Evolutionary conservation across 176 grass and related monocot genomes (phyloP), one percentile per base, ranked within the genome.

Genomic region (Chloris gayana): DNA sequence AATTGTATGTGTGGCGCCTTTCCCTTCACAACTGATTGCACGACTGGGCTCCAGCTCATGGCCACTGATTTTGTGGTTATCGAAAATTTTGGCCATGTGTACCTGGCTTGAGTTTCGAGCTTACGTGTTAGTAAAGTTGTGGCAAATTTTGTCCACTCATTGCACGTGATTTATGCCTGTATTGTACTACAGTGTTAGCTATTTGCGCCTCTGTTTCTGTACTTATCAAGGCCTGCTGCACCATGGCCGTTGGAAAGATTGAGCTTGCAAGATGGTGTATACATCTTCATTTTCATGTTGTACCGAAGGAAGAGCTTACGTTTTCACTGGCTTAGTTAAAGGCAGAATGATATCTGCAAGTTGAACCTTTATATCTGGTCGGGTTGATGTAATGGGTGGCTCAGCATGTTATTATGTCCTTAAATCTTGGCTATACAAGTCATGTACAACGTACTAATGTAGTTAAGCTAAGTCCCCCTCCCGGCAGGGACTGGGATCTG

Each of bases 291-390:
- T 13, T 62, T 3, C 18, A 32, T 64, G 26, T 47, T 45, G 59
- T 10, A 30, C 60, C 33, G 44, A 50, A 8, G 29, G 29, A 9
- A 34, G 61, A 34, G 13, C 14, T 78, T 51, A 47, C 1, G 4
- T 35, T 33, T 77, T 54, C 9, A 42, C 33, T 65, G 5, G 6
- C 41, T 49, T 5, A 49, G 13, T 65, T 65, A 2, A 78, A 78
- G 7, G 44, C 42, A 64, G 11, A 25, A 78, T 37, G 45, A 37
- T 14, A 30, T 37, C 50, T 61, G 35, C 80, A 68, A 30, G 14
- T 73, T 76, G 14, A 37, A 69, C 70, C 27, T 75, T 27, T 33
- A 37, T 57, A 15, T 70, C 19, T 58, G 26, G 12, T 78, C 19
- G 4, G 67, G 35, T 64, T 77, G 27, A 66, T 47, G 21, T 54